phyloP scores from a whole-genome alignment of 768 basidiomycete species.

The Trametes cubensis region DNA sequence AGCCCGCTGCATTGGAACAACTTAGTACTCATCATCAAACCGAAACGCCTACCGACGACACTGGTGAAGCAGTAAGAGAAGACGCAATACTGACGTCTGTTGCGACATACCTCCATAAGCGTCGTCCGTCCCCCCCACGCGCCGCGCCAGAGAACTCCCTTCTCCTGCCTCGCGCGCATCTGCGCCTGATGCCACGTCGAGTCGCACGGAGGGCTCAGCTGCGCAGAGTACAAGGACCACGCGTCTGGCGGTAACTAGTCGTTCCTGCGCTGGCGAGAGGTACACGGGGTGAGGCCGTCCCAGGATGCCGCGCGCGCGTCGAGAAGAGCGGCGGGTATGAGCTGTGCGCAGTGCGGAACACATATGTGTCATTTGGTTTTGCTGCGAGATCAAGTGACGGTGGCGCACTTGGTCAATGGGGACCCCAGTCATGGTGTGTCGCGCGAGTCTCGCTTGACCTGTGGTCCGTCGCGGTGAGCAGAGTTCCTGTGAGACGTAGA shows the following conservation, averaged over 20 bases:
- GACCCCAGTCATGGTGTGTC: too few relatives aligned
- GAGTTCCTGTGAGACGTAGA: too few relatives aligned
- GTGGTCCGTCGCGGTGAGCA: too few relatives aligned
- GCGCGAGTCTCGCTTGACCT: too few relatives aligned
- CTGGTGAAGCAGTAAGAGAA: too few relatives aligned
- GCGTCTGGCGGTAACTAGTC: constrained; percentile 17
- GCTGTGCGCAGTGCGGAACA: constrained; percentile 36
- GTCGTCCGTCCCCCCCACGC: constrained; percentile 24
- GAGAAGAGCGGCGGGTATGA: constrained; percentile 44
- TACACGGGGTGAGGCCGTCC: constrained; percentile 39
- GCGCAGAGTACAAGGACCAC: constrained; percentile 32
- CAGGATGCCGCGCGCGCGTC: constrained; percentile 38
- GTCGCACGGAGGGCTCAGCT: constrained; percentile 46
- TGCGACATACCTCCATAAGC: too few relatives aligned
- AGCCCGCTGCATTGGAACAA: too few relatives aligned
- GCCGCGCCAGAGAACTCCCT: constrained; percentile 26
- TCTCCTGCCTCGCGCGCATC: constrained; percentile 40
- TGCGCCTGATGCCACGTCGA: constrained; percentile 44
- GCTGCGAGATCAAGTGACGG: constrained; percentile 2
- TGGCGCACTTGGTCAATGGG: constrained; percentile 34
- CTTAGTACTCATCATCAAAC: too few relatives aligned
- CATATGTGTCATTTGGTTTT: constrained; percentile 36
- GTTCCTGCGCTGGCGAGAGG: constrained; percentile 32
- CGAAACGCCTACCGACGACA: too few relatives aligned
- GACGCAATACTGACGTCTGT: too few relatives aligned